Base-by-base conservation (phyloP, 441 rosid species). In the Flueggea neowawraea region DNA sequence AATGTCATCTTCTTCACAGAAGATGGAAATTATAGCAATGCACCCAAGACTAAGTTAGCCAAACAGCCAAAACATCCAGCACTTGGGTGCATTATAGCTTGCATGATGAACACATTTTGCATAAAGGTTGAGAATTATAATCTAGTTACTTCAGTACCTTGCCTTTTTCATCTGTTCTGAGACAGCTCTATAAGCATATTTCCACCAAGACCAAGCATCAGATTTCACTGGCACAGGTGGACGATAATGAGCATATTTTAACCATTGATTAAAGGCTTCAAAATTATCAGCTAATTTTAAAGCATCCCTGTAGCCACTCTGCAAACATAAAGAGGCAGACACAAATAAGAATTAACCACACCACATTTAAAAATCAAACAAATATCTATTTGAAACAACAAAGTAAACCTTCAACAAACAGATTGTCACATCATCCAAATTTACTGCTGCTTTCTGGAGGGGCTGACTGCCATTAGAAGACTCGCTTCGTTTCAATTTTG, bases 241-340 rank as follows among this genome's bases (percentile, higher is more conserved):
- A 50, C 98, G 96, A 68, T 82, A 89, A 77, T 92, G 98, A 47
- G 97, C 98, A 71, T 81, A 87, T 69, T 84, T 92, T 64, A 96
- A 77, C 36, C 98, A 93, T 77, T 84, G 91, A 61, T 87, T 92
- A 71, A 90, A 96, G 49, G 95, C 85, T 54, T 94, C 78, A 83
- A 96, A 92, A 71, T 90, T 96, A 75, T 96, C 99, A 6, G 92
- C 98, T 78, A 92, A 86, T 78, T 87, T 96, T 68, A 93, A 73
- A 69, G 83, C 70, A 82, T 96, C 96, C 67, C 86, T 77, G 83
- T 92, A 84, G 48, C 96, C 98, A 75, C 85, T 84, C 99, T 96
- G 95, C 72, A 69, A 73, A 74, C 58, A 57, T 14, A 65, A 57
- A 51, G 28, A 66, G 31, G 61, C 32, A 60, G 33, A 66, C 58